A percentile compares a stretch with the other conserved stretches of the same genome.
Evolutionary conservation across 345 rosid genomes (phyloP).

Genomic region (Erucastrum elatum): DNA sequence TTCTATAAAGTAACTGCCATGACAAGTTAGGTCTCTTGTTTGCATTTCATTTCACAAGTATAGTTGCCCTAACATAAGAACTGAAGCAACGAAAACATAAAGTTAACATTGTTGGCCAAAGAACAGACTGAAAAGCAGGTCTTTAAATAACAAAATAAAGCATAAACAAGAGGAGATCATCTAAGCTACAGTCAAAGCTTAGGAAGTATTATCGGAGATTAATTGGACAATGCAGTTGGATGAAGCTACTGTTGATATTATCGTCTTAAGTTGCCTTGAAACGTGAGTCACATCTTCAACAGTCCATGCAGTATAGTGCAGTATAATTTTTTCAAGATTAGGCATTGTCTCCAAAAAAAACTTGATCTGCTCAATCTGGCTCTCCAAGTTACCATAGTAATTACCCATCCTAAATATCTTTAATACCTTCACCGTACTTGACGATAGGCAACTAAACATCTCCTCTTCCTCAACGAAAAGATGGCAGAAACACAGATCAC

Average conservation of each 20-base stretch:
- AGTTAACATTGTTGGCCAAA: background rate
- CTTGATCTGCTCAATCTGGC: background rate
- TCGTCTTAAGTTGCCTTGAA: background rate
- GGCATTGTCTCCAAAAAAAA: constrained; percentile 11
- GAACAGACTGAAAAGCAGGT: background rate
- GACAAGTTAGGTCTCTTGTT: too few species aligned
- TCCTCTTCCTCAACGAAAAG: background rate
- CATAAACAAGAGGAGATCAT: background rate
- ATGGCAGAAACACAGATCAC: too few species aligned
- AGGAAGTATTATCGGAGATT: background rate
- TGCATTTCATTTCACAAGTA: too few species aligned
- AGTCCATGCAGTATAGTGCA: background rate
- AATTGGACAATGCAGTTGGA: background rate
- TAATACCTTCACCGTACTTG: constrained; percentile 11
- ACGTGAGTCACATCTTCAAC: background rate
- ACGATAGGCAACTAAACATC: background rate
- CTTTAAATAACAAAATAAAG: background rate
- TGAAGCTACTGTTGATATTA: constrained; percentile 7
- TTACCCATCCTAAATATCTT: background rate
- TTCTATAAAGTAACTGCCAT: too few species aligned
- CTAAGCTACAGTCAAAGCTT: background rate
- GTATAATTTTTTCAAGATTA: background rate
- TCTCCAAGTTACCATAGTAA: background rate
- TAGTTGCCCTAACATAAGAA: too few species aligned
- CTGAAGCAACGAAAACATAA: background rate